Evolutionary conservation across 345 rosid genomes (phyloP), one percentile per base, ranked within the genome.

Genomic region (Hibiscus tridactylites): DNA sequence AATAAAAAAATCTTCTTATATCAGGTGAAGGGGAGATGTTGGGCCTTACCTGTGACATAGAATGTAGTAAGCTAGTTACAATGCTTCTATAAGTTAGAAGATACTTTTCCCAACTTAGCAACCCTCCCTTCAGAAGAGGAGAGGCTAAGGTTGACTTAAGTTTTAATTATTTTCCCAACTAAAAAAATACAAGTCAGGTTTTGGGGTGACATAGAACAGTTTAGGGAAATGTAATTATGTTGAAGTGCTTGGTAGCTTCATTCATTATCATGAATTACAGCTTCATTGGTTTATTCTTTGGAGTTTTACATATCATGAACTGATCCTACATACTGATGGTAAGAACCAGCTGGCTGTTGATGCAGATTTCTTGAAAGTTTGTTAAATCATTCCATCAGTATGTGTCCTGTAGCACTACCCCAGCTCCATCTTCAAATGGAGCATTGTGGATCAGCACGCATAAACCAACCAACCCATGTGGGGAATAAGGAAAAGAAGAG

Each of bases 311-410:
- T 61, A 28, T 31, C 62, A 24, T 33, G 79, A 67, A 46, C 9
- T 59, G 28, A 54, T 69, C 39, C 58, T 57, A n/a, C 29, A 2
- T 63, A 78, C 72, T 80, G 76, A 81, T 74, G 63, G 75, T 73
- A 65, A 62, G 50, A 78, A 61, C 68, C 61, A 76, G 59, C 61
- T 53, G 68, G 65, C 61, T 77, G 54, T 65, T 53, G 66, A 62
- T 76, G 76, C 93, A 92, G 96, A 79, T 85, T 84, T 81, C 78
- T 90, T 76, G 97, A 92, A 81, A 80, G 89, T 87, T 81, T 88
- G 76, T 81, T 92, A 81, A 81, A 85, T 74, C 72, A 82, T 81
- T 81, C 73, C 68, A 82, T 88, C 76, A 72, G 78, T 77, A 69
- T 72, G 61, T 81, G 80, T 81, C 88, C 90, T 75, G 74, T 83